phyloP scores from a whole-genome alignment of 164 flowering plant genomes.

The Chimonanthus salicifolius region DNA sequence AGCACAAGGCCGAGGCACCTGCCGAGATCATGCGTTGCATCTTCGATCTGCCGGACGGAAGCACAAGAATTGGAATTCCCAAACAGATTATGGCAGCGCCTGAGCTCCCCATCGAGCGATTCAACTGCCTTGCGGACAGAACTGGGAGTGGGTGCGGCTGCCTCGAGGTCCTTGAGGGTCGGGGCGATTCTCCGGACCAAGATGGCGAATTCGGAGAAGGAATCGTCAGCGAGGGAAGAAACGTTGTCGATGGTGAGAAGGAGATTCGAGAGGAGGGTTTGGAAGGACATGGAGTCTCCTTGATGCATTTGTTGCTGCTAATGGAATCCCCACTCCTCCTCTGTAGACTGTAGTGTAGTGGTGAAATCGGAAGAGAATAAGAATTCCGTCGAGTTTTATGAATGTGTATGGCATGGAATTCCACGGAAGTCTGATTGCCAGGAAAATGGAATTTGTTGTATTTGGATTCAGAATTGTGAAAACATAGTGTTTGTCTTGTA shows the following conservation, averaged over 20 bases:
- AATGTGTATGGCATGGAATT: no score
- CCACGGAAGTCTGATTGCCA: no score
- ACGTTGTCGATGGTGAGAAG: not conserved
- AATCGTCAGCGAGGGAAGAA: not conserved
- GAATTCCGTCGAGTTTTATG: no score
- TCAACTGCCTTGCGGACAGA: conserved; percentile 32
- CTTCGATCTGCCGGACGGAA: conserved; percentile 27
- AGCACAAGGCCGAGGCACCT: conserved; percentile 57
- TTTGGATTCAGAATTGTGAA: no score
- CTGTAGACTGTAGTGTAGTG: no score
- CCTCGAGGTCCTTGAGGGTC: conserved; percentile 24
- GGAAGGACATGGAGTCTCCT: not conserved
- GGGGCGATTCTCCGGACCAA: conserved; percentile 34
- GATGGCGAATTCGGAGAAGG: conserved; percentile 30
- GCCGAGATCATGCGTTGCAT: conserved; percentile 39
- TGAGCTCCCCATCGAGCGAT: conserved; percentile 40
- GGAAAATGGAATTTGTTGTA: no score
- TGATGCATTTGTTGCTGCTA: not conserved
- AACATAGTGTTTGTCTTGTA: no score
- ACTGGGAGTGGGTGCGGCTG: conserved; percentile 18
- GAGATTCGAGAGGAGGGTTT: not conserved
- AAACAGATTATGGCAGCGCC: conserved; percentile 26
- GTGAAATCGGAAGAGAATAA: no score
- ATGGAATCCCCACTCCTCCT: no score
- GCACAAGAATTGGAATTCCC: conserved; percentile 8